Evolutionary conservation across 345 rosid genomes (phyloP), one percentile per base, ranked within the genome.

Genomic region (Syzygium aromaticum): DNA sequence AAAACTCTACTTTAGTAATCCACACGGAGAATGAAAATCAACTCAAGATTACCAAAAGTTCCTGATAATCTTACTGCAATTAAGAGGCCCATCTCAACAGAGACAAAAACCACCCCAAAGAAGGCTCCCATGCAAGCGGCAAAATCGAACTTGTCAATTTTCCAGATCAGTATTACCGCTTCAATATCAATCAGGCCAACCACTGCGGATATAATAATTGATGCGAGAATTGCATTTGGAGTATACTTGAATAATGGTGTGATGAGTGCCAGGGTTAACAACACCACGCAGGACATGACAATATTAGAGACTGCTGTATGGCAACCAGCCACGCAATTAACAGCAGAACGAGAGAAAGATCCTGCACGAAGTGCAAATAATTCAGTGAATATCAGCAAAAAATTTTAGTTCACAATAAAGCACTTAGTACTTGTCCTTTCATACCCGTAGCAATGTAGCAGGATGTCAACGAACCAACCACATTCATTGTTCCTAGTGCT

Each of bases 291-390:
- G 5, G 99, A 95, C 98, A 96, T 96, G 19, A 96, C 89, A 52
- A 95, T 94, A 90, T 96, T 95, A 77, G 97, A 96, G 17, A 92
- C 96, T 1, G 96, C 95, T 1, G 98, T 96, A 12, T 93, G 87
- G 92, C 97, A 95, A 52, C 99, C 98, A 3, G 99, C 92, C 97
- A 92, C 93, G 92, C 54, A 93, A 86, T 96, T 96, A 43, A 96
- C 98, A 22, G 98, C 97, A 10, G 98, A 95, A 17, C 98, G 93
- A 30, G 99, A 95, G 90, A 95, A 96, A 8, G 97, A 94, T 6
- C 97, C 97, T 93, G 87, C 67, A 82, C 30, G 28, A 80, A n/a
- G 67, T 7, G 7, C 49, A 73, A 22, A 73, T 73, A 10, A 10
- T 21, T 27, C 49, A 5, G 27, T 73, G 25, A 73, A 33, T 73